A percentile compares a stretch with the other conserved stretches of the same genome.
These are phyloP conservation scores for Aspergillus sp. DNA, from an alignment of 2,329 filamentous ascomycete species.

Conservation along the genomic window DNA sequence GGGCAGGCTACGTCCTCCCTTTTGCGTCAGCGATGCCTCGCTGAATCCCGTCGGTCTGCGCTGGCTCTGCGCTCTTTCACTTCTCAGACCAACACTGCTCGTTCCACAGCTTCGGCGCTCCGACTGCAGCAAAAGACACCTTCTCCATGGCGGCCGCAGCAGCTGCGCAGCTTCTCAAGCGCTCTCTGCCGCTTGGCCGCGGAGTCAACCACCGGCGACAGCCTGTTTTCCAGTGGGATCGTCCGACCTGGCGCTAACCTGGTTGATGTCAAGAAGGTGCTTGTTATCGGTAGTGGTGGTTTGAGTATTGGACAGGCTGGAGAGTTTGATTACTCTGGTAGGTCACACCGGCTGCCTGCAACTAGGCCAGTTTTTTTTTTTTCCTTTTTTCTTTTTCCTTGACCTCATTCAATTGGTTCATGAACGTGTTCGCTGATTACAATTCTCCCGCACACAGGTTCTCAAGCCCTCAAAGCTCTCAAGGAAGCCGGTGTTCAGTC, in stretches of 20 bases:
- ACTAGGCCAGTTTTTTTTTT: too few species aligned
- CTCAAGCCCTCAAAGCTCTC: constrained; percentile 92
- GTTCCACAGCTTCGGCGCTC: constrained; percentile 32
- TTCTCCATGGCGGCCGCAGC: constrained; percentile 40
- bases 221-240: constrained; percentile 84
- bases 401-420: not conserved
- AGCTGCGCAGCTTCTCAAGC: constrained; percentile 45
- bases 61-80: constrained; percentile 41
- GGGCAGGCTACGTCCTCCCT: constrained; percentile 43
- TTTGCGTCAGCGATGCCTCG: constrained; percentile 43
- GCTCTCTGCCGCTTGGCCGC: constrained; percentile 38
- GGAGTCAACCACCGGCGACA: constrained; percentile 69
- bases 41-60: constrained; percentile 36
- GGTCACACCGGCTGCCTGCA: constrained; percentile 33
- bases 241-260: constrained; percentile 74
- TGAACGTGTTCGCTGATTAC: constrained; percentile 21
- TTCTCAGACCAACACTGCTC: constrained; percentile 30
- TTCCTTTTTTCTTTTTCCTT: too few species aligned
- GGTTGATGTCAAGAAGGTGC: constrained; percentile 92
- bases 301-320: constrained; percentile 95
- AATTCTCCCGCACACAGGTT: constrained; percentile 57
- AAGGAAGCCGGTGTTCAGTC: constrained; percentile 92
- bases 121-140: constrained; percentile 39
- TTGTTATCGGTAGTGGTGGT: constrained; percentile 94
- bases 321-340: constrained; percentile 98